Base-by-base conservation (phyloP, 169 alveolate species). In the Plasmodium vivax region DNA sequence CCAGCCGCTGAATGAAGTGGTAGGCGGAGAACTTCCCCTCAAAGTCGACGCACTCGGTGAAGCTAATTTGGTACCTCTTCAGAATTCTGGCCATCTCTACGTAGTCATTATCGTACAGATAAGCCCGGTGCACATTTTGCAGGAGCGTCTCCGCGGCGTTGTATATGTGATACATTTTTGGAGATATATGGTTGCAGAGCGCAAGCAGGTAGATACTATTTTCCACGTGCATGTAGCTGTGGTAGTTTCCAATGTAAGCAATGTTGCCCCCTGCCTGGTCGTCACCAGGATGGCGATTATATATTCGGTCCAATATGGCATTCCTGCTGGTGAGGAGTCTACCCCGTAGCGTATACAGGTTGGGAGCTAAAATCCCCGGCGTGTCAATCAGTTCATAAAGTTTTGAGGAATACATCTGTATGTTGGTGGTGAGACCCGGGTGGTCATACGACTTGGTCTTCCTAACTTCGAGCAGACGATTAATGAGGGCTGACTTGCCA, bases 401-500 rank as follows among this genome's bases (percentile, higher is more conserved):
- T 75, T 94, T 94, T 27, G 96, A 19, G 38, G 96, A 14, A 88
- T 85, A 62, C 96, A 96, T 77, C 30, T 92, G 84, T 75, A 93
- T 93, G 47, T 32, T 58, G 9, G 82, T 92, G 23, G 98, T 96
- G 56, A 95, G 92, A 56, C 98, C 98, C 3, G 98, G 98, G 36
- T 83, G 79, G 56, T 96, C 95, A 95, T 88, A 96, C 73, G 98
- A 95, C 73, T 96, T 95, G 36, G 97, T 93, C 51, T 91, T 96
- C 75, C 92, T 96, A 73, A 96, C 71, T 36, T 97, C 98, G 68
- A 96, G 92, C 41, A 97, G 92, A 30, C 97, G 62, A 81, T 97
- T 97, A 71, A 96, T 94, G 19, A 97, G 85, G 8, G 98, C 97
- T 43, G 97, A 93, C 92, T 97, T 97, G 1, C 98, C 98, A 19